phyloP scores from a whole-genome alignment of 2,329 filamentous ascomycete genomes.

The Penicillium polonicum region DNA sequence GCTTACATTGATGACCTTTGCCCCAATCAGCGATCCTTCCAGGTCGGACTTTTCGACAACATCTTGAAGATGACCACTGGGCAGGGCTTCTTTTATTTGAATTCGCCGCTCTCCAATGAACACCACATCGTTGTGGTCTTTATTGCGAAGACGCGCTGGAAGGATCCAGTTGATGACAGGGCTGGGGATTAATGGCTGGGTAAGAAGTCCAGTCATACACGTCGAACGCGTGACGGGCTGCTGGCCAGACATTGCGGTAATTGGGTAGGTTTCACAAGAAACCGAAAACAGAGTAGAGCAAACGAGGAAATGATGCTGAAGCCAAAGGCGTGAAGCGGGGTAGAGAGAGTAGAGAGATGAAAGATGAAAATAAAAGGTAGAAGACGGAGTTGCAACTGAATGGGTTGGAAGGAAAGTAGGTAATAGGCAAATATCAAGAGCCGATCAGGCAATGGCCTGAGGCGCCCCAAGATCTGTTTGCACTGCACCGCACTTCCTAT shows the following conservation, averaged over 20 bases:
- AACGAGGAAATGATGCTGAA: not conserved
- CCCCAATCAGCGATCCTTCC: constrained; percentile 73
- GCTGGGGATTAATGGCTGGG: constrained; percentile 73
- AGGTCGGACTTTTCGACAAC: constrained; percentile 79
- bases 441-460: constrained; percentile 1
- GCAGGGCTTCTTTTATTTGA: constrained; percentile 71
- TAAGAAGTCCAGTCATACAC: constrained; percentile 65
- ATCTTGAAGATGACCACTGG: constrained; percentile 67
- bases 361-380: not conserved
- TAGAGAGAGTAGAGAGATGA: not conserved
- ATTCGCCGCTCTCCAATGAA: constrained; percentile 82
- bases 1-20: constrained; percentile 67
- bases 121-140: constrained; percentile 73
- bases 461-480: not conserved
- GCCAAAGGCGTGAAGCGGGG: not conserved
- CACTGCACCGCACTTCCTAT: not conserved
- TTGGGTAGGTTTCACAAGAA: not conserved
- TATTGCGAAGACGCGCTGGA: constrained; percentile 72
- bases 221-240: not conserved
- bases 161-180: constrained; percentile 74
- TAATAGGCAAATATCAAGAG: not conserved
- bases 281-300: not conserved
- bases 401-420: not conserved
- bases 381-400: not conserved
- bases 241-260: not conserved